Conservation (phyloP, 179 eudicot species). For the Nepenthes alata region DNA sequence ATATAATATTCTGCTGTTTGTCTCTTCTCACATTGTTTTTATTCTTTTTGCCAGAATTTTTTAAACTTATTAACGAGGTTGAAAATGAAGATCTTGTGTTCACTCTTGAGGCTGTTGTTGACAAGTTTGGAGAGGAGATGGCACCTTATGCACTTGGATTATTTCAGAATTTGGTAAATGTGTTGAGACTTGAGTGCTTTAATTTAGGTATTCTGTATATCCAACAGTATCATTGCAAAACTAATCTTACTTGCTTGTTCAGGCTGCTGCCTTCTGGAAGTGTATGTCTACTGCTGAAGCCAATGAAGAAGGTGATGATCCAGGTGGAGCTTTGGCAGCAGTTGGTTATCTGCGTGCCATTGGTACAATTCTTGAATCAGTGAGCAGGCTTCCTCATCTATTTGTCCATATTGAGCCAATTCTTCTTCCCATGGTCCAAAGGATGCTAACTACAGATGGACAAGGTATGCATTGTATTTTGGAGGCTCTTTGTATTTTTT, state of each 20-base stretch:
- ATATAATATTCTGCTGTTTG: not conserved
- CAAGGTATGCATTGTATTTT: constrained; percentile 45
- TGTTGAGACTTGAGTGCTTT: not conserved
- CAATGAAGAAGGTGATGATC: constrained; percentile 93
- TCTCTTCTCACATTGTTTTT: not conserved
- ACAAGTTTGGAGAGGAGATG: constrained; percentile 99
- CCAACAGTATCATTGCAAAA: not conserved
- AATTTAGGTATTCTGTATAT: not conserved
- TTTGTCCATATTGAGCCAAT: constrained; percentile 85
- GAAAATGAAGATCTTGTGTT: constrained; percentile 99
- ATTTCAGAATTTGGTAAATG: constrained; percentile 85
- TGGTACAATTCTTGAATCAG: constrained; percentile 95
- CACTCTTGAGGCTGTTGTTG: constrained; percentile 95
- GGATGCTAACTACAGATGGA: constrained; percentile 97
- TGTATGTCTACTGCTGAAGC: constrained; percentile 87
- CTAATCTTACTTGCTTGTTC: constrained; percentile 6
- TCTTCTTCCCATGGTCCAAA: constrained; percentile 82
- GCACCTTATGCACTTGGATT: constrained; percentile 98
- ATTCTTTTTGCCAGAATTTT: constrained; percentile 48
- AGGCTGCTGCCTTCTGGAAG: constrained; percentile 99
- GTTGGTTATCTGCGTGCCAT: constrained; percentile 99
- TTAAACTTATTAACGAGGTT: constrained; percentile 95
- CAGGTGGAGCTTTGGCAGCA: constrained; percentile 98
- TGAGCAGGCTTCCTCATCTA: constrained; percentile 88
- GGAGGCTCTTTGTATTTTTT: too few relatives aligned